phyloP scores from a whole-genome alignment of 331 rosid genomes.

The Malus hybrid region DNA sequence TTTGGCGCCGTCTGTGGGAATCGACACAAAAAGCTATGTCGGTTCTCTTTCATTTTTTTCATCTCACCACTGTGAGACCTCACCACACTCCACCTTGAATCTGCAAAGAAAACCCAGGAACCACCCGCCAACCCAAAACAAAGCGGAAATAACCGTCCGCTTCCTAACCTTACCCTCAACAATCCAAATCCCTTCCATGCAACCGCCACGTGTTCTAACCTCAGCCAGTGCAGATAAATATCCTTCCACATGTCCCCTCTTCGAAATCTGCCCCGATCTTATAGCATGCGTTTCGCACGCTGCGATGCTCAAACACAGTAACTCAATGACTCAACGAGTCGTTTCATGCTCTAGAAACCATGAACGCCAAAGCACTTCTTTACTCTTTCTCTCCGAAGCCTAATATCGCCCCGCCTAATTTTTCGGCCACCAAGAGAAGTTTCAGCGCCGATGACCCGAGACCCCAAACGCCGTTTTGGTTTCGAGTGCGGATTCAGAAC shows the following conservation, averaged over 20 bases:
- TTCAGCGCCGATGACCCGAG: neutral
- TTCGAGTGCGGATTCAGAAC: constrained; percentile 3
- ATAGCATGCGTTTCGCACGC: neutral
- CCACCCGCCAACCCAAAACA: neutral
- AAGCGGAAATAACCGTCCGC: neutral
- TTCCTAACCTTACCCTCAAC: neutral
- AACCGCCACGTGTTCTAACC: constrained; percentile 50
- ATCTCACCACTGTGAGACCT: no score
- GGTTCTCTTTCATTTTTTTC: no score
- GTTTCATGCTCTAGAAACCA: constrained; percentile 20
- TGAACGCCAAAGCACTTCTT: constrained; percentile 68
- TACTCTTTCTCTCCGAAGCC: constrained; percentile 43
- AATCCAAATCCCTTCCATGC: neutral
- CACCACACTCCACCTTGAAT: no score
- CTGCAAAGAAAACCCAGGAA: neutral
- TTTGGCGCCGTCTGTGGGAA: no score
- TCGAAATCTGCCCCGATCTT: neutral
- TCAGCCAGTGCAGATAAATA: constrained; percentile 49
- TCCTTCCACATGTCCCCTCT: constrained; percentile 16
- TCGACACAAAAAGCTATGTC: no score
- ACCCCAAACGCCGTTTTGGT: constrained; percentile 5
- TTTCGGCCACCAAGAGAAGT: constrained; percentile 16
- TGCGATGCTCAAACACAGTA: neutral
- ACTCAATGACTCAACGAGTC: neutral
- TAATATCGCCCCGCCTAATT: constrained; percentile 9